Evolutionary conservation across 768 basidiomycete genomes (phyloP).

Genomic region (Rhizopogon vulgaris): DNA sequence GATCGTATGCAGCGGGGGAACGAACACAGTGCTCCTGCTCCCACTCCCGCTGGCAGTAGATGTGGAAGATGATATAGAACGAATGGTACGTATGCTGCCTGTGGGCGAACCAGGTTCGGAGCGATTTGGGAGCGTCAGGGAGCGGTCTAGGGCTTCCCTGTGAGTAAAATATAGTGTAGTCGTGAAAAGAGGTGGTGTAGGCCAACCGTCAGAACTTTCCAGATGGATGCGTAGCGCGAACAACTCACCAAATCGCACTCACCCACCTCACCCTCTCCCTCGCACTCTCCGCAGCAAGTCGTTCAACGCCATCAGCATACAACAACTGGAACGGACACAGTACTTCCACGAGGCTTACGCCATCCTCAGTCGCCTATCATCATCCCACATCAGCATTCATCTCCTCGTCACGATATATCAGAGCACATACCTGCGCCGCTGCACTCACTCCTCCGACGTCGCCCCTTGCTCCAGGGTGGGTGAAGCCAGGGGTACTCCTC

Average conservation of each 20-base stretch:
- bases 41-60: constrained; percentile 36
- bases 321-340: constrained; percentile 88
- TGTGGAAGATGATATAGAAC: constrained; percentile 42
- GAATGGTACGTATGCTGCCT: constrained; percentile 66
- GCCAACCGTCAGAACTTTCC: neutral
- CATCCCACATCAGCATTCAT: constrained; percentile 16
- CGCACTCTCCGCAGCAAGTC: constrained; percentile 84
- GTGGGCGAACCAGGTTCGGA: constrained; percentile 39
- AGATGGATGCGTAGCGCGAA: neutral
- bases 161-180: constrained; percentile 1
- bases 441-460: constrained; percentile 88
- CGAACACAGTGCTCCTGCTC: constrained; percentile 69
- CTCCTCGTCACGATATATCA: neutral
- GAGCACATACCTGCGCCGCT: constrained; percentile 38
- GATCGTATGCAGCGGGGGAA: constrained; percentile 67
- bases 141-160: constrained; percentile 76
- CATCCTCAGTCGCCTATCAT: constrained; percentile 20
- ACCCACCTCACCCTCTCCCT: constrained; percentile 88
- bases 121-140: constrained; percentile 44
- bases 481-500: constrained; percentile 74
- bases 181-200: neutral
- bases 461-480: constrained; percentile 72
- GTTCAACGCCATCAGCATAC: constrained; percentile 85
- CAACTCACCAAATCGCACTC: constrained; percentile 74
- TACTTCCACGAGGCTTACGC: constrained; percentile 49